These are phyloP conservation scores for Chaetomium sp. DNA, from an alignment of 2,329 filamentous ascomycete genomes.

Conservation along the genomic window DNA sequence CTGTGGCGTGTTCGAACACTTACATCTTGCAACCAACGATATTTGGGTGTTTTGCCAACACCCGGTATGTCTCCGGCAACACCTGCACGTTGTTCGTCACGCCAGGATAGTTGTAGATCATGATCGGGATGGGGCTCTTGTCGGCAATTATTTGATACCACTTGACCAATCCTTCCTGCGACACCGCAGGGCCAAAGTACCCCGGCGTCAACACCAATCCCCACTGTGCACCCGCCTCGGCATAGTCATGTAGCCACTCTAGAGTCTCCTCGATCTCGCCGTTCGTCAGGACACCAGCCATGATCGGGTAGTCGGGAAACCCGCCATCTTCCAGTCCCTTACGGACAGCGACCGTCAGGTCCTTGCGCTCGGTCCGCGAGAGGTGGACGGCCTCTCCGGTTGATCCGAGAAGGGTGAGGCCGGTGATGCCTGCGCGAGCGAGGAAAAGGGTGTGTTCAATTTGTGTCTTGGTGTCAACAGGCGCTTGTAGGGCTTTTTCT, in stretches of 20 bases:
- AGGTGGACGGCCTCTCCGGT: conserved; percentile 61
- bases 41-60: conserved; percentile 53
- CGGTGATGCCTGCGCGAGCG: conserved; percentile 52
- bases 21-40: conserved; percentile 62
- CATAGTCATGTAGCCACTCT: conserved; percentile 42
- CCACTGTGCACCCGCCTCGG: conserved; percentile 53
- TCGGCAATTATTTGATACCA: conserved; percentile 59
- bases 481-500: conserved; percentile 40
- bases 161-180: conserved; percentile 51
- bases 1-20: not conserved
- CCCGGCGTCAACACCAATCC: conserved; percentile 58
- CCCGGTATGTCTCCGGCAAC: conserved; percentile 50
- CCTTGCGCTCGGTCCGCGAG: conserved; percentile 48
- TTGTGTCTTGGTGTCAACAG: conserved; percentile 53
- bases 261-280: conserved; percentile 49
- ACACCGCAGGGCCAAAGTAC: conserved; percentile 55
- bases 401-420: conserved; percentile 56
- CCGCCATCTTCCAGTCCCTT: conserved; percentile 49
- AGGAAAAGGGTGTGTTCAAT: conserved; percentile 53
- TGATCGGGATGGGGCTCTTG: conserved; percentile 50
- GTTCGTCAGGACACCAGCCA: conserved; percentile 55
- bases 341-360: conserved; percentile 49
- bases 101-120: conserved; percentile 58
- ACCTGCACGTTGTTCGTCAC: conserved; percentile 59
- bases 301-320: conserved; percentile 53